A percentile compares a stretch with the other conserved stretches of the same genome.
These are phyloP conservation scores for Coemansia sp. DNA, from an alignment of 192 early-diverging fungal species.

Conservation along the genomic window DNA sequence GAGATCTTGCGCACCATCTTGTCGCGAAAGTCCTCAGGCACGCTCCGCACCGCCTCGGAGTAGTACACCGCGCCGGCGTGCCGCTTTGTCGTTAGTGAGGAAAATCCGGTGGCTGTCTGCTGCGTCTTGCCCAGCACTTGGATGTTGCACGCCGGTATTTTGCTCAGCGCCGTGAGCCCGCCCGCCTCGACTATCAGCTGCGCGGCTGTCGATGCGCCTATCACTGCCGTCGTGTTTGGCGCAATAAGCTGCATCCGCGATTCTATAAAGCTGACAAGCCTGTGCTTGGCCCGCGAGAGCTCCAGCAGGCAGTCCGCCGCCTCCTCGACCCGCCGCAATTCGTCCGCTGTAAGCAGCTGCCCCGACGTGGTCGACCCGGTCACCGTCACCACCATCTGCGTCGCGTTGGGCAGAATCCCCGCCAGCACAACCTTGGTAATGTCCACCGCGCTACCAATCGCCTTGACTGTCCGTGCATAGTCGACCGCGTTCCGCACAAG, in stretches of 20 bases:
- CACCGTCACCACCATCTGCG: constrained; percentile 89
- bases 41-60: constrained; percentile 63
- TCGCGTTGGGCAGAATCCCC: constrained; percentile 74
- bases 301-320: constrained; percentile 72
- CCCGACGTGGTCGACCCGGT: constrained; percentile 86
- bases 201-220: constrained; percentile 85
- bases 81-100: constrained; percentile 56
- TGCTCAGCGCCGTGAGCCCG: constrained; percentile 78
- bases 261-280: constrained; percentile 88
- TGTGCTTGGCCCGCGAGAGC: constrained; percentile 59
- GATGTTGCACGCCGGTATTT: constrained; percentile 91
- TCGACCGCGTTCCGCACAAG: constrained; percentile 86
- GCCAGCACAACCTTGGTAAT: constrained; percentile 77
- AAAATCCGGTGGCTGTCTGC: constrained; percentile 17
- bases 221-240: constrained; percentile 85
- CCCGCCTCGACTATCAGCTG: constrained; percentile 89
- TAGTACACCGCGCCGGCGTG: constrained; percentile 83
- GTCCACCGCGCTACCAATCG: constrained; percentile 79
- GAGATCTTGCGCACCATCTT: constrained; percentile 80
- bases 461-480: constrained; percentile 81
- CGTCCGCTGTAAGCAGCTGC: constrained; percentile 56
- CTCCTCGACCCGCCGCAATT: constrained; percentile 65
- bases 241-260: constrained; percentile 90
- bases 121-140: constrained; percentile 60
- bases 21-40: constrained; percentile 71